These are phyloP conservation scores for Saprolegnia diclina DNA, from an alignment of 352 stramenopile species.

Conservation along the genomic window DNA sequence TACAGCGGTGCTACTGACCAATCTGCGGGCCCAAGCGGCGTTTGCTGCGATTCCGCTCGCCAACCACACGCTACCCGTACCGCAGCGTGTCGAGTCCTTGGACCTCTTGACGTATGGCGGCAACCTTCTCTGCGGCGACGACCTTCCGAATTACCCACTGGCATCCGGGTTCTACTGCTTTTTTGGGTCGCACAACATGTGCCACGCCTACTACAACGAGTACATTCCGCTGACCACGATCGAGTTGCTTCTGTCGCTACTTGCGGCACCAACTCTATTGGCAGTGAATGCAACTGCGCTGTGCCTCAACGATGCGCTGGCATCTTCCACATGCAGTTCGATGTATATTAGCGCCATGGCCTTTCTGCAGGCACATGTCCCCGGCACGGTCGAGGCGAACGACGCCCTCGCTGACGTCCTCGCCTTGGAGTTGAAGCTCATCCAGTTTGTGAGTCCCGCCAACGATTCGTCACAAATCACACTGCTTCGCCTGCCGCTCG, in stretches of 20 bases:
- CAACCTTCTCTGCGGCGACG: conserved; percentile 14
- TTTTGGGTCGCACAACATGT: background rate
- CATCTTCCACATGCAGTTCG: background rate
- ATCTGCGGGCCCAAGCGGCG: background rate
- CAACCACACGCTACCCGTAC: background rate
- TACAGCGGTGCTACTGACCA: background rate
- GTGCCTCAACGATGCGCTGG: background rate
- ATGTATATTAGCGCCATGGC: background rate
- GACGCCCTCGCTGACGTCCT: background rate
- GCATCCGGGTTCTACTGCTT: background rate
- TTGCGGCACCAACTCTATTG: background rate
- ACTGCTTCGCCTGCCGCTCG: background rate
- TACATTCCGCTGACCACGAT: background rate
- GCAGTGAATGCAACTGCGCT: background rate
- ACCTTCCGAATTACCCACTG: background rate
- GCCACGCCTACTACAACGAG: background rate
- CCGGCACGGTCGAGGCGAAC: background rate
- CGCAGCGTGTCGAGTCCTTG: no score
- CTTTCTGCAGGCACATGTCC: background rate
- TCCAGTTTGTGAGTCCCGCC: conserved; percentile 4
- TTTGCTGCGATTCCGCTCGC: background rate
- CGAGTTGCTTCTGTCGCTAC: background rate
- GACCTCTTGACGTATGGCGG: no score
- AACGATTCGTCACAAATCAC: background rate
- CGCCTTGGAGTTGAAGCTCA: background rate